A percentile compares a stretch with the other conserved stretches of the same genome.
These are phyloP conservation scores for Stagonosporopsis vannaccii DNA, from an alignment of 2,329 filamentous ascomycete species.

Conservation along the genomic window DNA sequence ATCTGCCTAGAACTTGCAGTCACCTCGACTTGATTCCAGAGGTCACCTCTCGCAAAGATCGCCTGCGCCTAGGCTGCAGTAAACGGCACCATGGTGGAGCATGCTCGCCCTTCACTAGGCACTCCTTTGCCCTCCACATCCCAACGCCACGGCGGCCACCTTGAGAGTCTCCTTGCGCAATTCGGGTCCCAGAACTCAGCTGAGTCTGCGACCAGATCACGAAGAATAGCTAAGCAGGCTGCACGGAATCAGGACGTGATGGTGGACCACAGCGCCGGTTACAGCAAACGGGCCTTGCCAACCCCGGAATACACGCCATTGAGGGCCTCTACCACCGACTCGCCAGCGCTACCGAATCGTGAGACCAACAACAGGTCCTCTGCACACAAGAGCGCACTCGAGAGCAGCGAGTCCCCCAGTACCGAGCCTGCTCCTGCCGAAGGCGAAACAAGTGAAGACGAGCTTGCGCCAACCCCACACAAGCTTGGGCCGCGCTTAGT, in stretches of 20 bases:
- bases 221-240: conserved; percentile 24
- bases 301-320: conserved; percentile 12
- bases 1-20: neutral
- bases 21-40: neutral
- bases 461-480: conserved; percentile 29
- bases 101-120: conserved; percentile 21
- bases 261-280: neutral
- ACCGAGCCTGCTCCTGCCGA: neutral
- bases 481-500: conserved; percentile 27
- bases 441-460: conserved; percentile 33
- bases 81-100: conserved; percentile 29
- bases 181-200: conserved; percentile 42
- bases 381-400: neutral
- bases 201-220: conserved; percentile 41
- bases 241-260: conserved; percentile 3
- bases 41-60: neutral
- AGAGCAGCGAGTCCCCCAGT: neutral
- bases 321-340: conserved; percentile 9
- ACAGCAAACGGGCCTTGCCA: conserved; percentile 22
- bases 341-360: neutral
- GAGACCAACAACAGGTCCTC: neutral
- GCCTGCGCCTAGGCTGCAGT: conserved; percentile 2
- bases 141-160: conserved; percentile 30
- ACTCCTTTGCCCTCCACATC: conserved; percentile 35
- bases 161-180: conserved; percentile 37